Base-by-base conservation (phyloP, 257 asterid genomes). In the Ajuga chamaepitys region DNA sequence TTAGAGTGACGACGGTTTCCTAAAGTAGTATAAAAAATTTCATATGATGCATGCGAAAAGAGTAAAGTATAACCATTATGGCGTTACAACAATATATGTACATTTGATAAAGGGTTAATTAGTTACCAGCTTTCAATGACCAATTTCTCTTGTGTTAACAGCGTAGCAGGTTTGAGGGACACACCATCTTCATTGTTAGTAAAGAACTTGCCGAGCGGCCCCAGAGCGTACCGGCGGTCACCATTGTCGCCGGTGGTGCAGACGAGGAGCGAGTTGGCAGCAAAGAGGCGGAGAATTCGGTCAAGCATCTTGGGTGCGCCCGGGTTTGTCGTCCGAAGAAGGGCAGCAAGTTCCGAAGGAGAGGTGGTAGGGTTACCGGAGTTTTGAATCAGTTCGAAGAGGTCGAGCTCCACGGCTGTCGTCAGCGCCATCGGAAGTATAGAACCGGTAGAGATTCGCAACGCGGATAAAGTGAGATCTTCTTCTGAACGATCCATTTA, bases 111-210 rank as follows among this genome's bases (percentile, higher is more conserved):
- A 12, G 3, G 12, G 4, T 2, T 1, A 5, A 45, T 0, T 9
- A 16, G 10, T 70, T 68, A 86, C 98, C 96, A 91, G 86, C 95
- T 86, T 77, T 91, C 95, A 95, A 88, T 85, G 17, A 86, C 88
- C 12, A 91, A 75, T 71, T 85, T 91, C 51, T 91, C 96, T 62
- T 85, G 96, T 74, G 86, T 86, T 95, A 91, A 85, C 41, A 91
- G 86, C 67, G 84, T 46, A 54, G 86, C 64, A 2, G 96, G 84
- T 0, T 95, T 87, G 77, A 86, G 74, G 16, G 92, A 86, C 25
- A 88, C 96, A 18, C 91, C 95, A 61, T 86, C 89, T 0, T 52
- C 80, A 51, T 89, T 85, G 74, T 81, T 86, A 5, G 89, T 89
- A 74, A 86, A 73, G 54, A 66, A 86, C 77, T 77, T 74, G 61